Percentiles rank a stretch among this genome's conserved stretches.
These are phyloP conservation scores for Mycena capillaripes DNA, from an alignment of 768 basidiomycete genomes.

Conservation along the genomic window DNA sequence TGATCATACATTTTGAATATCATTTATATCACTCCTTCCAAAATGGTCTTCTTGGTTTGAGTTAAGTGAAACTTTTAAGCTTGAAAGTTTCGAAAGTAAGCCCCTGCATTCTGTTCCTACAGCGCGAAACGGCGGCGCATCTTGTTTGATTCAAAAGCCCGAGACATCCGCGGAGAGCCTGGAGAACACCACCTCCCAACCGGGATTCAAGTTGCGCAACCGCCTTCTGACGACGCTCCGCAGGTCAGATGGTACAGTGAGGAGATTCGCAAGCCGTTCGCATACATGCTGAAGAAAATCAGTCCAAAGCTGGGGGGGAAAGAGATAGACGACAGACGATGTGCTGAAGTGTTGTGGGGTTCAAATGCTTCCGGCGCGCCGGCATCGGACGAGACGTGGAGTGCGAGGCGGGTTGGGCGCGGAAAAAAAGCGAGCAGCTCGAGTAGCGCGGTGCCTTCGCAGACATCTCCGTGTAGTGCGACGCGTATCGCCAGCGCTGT, in stretches of 20 bases:
- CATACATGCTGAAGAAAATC: not conserved
- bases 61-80: too few species aligned
- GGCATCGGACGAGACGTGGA: not conserved
- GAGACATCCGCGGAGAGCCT: not conserved
- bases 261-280: not conserved
- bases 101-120: too few species aligned
- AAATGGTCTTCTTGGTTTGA: too few species aligned
- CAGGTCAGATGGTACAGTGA: not conserved
- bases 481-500: not conserved
- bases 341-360: not conserved
- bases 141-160: not conserved
- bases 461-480: not conserved
- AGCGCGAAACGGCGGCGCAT: too few species aligned
- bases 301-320: too few species aligned
- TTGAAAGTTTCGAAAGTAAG: too few species aligned
- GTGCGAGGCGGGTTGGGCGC: not conserved
- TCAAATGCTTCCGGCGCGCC: not conserved
- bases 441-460: not conserved
- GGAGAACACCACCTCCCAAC: not conserved
- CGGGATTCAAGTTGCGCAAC: not conserved
- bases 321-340: not conserved
- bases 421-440: constrained; percentile 4
- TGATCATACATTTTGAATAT: not conserved
- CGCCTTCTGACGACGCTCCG: not conserved
- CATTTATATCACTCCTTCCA: too few species aligned